A percentile compares a stretch with the other conserved stretches of the same genome.
These are phyloP conservation scores for Glaciozyma martinii DNA, from an alignment of 768 basidiomycete species.

Conservation along the genomic window DNA sequence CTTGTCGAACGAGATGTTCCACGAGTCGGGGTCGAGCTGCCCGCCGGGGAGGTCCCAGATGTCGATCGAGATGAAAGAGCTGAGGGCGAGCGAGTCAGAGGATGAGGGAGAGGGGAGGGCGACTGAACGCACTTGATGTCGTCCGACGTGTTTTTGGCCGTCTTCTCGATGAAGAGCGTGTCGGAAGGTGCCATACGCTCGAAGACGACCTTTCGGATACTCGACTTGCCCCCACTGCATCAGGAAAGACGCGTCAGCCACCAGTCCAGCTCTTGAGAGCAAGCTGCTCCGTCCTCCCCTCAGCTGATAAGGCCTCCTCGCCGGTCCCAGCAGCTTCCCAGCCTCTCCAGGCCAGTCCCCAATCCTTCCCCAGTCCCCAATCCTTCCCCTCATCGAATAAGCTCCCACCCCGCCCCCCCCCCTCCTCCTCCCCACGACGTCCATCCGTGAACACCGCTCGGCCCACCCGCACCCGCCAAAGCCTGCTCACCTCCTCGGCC, in stretches of 20 bases:
- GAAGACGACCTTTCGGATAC: slow-evolving; percentile 85
- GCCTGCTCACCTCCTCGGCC: slow-evolving; percentile 17
- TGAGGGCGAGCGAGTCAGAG: slow-evolving; percentile 38
- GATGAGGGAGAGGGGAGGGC: not conserved
- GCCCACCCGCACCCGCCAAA: not conserved
- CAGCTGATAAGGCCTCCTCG: not conserved
- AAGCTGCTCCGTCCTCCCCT: not conserved
- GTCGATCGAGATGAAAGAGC: slow-evolving; percentile 83
- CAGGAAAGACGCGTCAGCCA: not conserved
- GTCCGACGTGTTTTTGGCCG: slow-evolving; percentile 54
- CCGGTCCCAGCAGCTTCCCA: not conserved
- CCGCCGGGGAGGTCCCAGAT: slow-evolving; percentile 94
- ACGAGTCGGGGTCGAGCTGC: slow-evolving; percentile 59
- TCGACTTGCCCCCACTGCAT: slow-evolving; percentile 79
- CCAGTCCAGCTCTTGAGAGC: too few species aligned
- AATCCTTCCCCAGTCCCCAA: not conserved
- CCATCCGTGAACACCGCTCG: not conserved
- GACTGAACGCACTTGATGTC: slow-evolving; percentile 59
- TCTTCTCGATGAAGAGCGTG: slow-evolving; percentile 81
- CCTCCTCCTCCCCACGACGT: not conserved
- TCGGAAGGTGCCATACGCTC: slow-evolving; percentile 71
- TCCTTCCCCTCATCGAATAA: not conserved
- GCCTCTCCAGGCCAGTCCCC: not conserved
- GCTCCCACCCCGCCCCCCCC: not conserved
- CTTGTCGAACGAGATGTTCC: slow-evolving; percentile 58